These are phyloP conservation scores for Pyrenochaeta sp. DNA, from an alignment of 2,329 filamentous ascomycete genomes.

Conservation along the genomic window DNA sequence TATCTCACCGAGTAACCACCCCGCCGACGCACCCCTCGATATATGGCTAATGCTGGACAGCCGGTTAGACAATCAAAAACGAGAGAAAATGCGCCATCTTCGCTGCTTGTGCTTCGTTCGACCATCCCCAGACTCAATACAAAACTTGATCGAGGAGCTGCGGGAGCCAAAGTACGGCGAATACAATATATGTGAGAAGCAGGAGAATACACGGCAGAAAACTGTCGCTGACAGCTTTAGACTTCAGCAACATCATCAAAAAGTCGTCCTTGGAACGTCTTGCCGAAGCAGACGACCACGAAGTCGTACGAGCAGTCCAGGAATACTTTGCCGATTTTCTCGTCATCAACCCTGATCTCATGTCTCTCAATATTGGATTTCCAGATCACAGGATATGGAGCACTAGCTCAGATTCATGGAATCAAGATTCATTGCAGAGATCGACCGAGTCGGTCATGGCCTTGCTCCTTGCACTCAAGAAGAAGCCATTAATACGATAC, in stretches of 20 bases:
- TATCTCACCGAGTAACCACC: constrained; percentile 81
- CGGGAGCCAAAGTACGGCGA: constrained; percentile 97
- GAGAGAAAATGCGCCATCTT: constrained; percentile 98
- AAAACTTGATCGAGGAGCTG: constrained; percentile 92
- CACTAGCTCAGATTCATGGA: constrained; percentile 84
- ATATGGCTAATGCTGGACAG: constrained; percentile 42
- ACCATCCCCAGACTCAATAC: constrained; percentile 90
- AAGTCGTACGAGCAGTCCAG: constrained; percentile 91
- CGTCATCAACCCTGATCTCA: constrained; percentile 93
- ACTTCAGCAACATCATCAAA: constrained; percentile 97
- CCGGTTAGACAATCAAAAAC: constrained; percentile 84
- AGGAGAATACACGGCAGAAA: background rate
- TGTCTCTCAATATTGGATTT: constrained; percentile 76
- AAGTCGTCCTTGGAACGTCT: constrained; percentile 94
- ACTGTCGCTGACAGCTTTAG: constrained; percentile 47
- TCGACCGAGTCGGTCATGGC: constrained; percentile 88
- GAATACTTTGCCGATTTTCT: constrained; percentile 97
- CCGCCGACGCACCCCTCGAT: constrained; percentile 5
- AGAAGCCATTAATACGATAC: constrained; percentile 93
- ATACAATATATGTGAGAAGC: constrained; percentile 78
- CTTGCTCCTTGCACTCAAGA: constrained; percentile 86
- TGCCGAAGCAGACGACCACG: constrained; percentile 95
- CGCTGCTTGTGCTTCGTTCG: constrained; percentile 92
- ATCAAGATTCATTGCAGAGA: constrained; percentile 83
- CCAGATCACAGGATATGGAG: constrained; percentile 83